Conservation (phyloP, 2,329 filamentous ascomycete species). For the Cercospora sp. region DNA sequence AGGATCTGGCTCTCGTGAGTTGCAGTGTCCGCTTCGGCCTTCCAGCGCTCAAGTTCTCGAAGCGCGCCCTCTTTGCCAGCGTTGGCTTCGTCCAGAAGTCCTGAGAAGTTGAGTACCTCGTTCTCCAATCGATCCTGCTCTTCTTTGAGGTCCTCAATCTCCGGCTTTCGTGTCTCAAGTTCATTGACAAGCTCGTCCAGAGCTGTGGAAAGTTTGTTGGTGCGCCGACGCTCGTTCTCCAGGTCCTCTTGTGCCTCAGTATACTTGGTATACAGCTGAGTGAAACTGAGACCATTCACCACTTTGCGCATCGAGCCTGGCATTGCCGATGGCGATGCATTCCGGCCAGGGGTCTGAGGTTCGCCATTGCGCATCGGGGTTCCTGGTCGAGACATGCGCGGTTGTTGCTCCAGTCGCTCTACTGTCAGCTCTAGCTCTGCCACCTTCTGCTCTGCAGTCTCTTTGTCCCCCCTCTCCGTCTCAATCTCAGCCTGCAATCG, state of each 20-base stretch:
- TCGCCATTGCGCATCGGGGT: conserved; percentile 53
- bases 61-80: conserved; percentile 76
- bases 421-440: conserved; percentile 65
- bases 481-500: conserved; percentile 53
- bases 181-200: conserved; percentile 84
- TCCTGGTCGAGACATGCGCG: conserved; percentile 43
- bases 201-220: conserved; percentile 70
- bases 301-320: conserved; percentile 56
- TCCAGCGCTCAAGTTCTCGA: conserved; percentile 75
- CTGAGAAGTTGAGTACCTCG: conserved; percentile 75
- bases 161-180: conserved; percentile 81
- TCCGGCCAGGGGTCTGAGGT: conserved; percentile 31
- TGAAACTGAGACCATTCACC: conserved; percentile 56
- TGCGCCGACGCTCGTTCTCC: conserved; percentile 70
- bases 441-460: conserved; percentile 62
- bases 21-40: conserved; percentile 66
- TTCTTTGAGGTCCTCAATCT: conserved; percentile 79
- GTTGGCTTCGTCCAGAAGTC: conserved; percentile 77
- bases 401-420: conserved; percentile 52
- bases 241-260: conserved; percentile 68
- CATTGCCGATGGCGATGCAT: conserved; percentile 43
- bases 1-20: conserved; percentile 72
- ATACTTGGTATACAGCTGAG: conserved; percentile 65
- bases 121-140: conserved; percentile 78
- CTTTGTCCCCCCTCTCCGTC: conserved; percentile 58